Evolutionary conservation across 2,329 filamentous ascomycete species (phyloP).

Genomic region (Leptodontidium sp.): DNA sequence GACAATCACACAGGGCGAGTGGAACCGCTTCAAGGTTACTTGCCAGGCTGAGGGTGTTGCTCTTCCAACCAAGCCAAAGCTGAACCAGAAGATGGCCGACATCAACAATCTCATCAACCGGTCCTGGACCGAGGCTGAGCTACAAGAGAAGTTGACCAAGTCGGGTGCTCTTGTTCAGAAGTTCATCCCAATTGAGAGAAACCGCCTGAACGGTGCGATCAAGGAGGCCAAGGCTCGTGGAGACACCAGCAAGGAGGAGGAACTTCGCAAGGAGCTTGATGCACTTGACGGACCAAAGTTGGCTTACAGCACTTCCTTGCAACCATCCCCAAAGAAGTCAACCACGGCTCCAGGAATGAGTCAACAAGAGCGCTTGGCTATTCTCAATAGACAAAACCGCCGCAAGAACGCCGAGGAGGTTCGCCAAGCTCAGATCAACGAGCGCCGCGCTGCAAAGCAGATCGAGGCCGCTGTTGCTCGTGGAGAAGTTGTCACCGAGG

Average conservation of each 20-base stretch:
- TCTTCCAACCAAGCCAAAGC: conserved; percentile 74
- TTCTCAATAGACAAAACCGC: conserved; percentile 85
- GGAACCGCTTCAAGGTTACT: conserved; percentile 80
- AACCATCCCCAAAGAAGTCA: conserved; percentile 59
- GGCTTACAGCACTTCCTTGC: conserved; percentile 74
- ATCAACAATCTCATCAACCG: conserved; percentile 83
- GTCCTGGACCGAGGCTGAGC: conserved; percentile 82
- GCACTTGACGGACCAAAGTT: conserved; percentile 73
- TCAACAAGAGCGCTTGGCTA: conserved; percentile 83
- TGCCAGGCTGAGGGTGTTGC: conserved; percentile 76
- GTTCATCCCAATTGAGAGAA: conserved; percentile 72
- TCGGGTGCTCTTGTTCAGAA: conserved; percentile 73
- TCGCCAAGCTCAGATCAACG: conserved; percentile 87
- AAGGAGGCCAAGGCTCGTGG: conserved; percentile 71
- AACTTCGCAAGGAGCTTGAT: conserved; percentile 68
- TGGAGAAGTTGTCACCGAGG: conserved; percentile 67
- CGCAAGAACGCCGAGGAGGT: conserved; percentile 86
- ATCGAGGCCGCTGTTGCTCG: conserved; percentile 68
- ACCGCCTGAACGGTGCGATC: conserved; percentile 69
- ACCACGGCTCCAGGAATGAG: conserved; percentile 57
- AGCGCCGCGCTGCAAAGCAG: conserved; percentile 70
- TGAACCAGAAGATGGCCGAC: conserved; percentile 77
- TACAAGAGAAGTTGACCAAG: conserved; percentile 79
- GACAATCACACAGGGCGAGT: conserved; percentile 67
- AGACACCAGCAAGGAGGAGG: conserved; percentile 63